Conservation (phyloP, 1,284 basidiomycete species). For the Trichosporon sp. region DNA sequence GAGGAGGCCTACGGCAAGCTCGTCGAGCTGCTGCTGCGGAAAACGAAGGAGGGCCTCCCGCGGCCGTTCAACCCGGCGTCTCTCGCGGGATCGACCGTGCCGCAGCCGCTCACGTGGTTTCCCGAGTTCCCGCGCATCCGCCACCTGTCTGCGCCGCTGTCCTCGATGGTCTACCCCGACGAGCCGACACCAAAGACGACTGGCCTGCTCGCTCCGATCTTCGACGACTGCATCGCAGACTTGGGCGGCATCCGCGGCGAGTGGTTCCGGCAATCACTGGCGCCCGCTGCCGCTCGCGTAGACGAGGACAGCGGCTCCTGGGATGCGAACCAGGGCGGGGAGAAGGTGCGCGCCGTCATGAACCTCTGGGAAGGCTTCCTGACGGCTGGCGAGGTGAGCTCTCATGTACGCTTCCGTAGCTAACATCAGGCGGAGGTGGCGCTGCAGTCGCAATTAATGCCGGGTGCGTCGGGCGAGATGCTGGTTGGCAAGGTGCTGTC, state of each 20-base stretch:
- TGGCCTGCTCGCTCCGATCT: slow-evolving; percentile 26
- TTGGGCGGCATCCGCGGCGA: slow-evolving; percentile 34
- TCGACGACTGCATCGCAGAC: slow-evolving; percentile 25
- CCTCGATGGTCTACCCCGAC: slow-evolving; percentile 23
- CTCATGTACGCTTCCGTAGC: too few species aligned
- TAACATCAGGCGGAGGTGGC: slow-evolving; percentile 40
- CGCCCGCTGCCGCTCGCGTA: slow-evolving; percentile 23
- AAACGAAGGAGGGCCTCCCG: slow-evolving; percentile 23
- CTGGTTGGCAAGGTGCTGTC: slow-evolving; percentile 32
- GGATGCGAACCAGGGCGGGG: slow-evolving; percentile 32
- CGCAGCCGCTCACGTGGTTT: slow-evolving; percentile 35
- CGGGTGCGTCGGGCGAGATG: slow-evolving; percentile 28
- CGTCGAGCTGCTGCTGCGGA: slow-evolving; percentile 34
- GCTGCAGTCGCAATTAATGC: slow-evolving; percentile 39
- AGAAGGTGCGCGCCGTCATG: slow-evolving; percentile 35
- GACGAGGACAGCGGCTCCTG: slow-evolving; percentile 39
- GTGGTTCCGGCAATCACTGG: slow-evolving; percentile 32
- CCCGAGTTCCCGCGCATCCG: slow-evolving; percentile 27
- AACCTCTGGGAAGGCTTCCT: slow-evolving; percentile 38
- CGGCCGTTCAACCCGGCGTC: slow-evolving; percentile 13
- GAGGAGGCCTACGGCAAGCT: slow-evolving; percentile 38
- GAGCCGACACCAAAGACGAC: slow-evolving; percentile 29
- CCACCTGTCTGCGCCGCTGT: slow-evolving; percentile 24
- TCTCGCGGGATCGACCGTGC: slow-evolving; percentile 22
- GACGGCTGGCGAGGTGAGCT: slow-evolving; percentile 38